These are phyloP conservation scores for Leccinellum rugosiceps DNA, from an alignment of 768 basidiomycete genomes.

Conservation along the genomic window DNA sequence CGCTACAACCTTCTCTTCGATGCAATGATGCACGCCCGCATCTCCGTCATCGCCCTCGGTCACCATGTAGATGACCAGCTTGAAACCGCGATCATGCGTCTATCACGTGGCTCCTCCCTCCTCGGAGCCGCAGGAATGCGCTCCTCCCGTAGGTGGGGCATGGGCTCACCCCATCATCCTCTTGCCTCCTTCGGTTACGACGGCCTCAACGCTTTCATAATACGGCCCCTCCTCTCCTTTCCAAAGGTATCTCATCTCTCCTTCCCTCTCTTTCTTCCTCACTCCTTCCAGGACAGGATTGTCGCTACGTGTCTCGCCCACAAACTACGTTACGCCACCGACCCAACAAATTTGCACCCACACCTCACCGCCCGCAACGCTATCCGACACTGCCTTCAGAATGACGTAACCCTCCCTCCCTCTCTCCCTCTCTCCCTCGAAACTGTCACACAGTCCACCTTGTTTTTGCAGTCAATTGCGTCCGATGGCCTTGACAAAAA, in stretches of 20 bases:
- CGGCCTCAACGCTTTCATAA: conserved; percentile 67
- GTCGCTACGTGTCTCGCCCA: conserved; percentile 72
- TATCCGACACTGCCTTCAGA: conserved; percentile 48
- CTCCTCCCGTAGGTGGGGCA: conserved; percentile 68
- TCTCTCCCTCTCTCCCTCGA: conserved; percentile 34
- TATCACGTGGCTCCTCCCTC: conserved; percentile 53
- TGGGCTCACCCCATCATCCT: conserved; percentile 46
- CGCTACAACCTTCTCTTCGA: conserved; percentile 53
- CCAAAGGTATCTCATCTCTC: conserved; percentile 50
- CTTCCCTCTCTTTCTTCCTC: background rate
- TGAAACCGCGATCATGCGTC: conserved; percentile 74
- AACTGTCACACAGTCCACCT: conserved; percentile 31
- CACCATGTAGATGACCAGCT: conserved; percentile 86
- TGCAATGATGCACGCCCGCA: conserved; percentile 38
- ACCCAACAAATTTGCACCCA: conserved; percentile 75
- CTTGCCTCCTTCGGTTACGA: conserved; percentile 45
- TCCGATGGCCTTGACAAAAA: conserved; percentile 33
- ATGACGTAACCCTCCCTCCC: conserved; percentile 20
- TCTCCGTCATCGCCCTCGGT: conserved; percentile 54
- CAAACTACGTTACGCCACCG: conserved; percentile 56
- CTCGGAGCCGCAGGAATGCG: conserved; percentile 69
- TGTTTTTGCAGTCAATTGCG: conserved; percentile 27
- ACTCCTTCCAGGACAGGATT: conserved; percentile 61
- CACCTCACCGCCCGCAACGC: conserved; percentile 69
- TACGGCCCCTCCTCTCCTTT: conserved; percentile 67